A percentile compares a stretch with the other conserved stretches of the same genome.
These are phyloP conservation scores for Larix kaempferi DNA, from an alignment of 75 land plant species.

Conservation along the genomic window DNA sequence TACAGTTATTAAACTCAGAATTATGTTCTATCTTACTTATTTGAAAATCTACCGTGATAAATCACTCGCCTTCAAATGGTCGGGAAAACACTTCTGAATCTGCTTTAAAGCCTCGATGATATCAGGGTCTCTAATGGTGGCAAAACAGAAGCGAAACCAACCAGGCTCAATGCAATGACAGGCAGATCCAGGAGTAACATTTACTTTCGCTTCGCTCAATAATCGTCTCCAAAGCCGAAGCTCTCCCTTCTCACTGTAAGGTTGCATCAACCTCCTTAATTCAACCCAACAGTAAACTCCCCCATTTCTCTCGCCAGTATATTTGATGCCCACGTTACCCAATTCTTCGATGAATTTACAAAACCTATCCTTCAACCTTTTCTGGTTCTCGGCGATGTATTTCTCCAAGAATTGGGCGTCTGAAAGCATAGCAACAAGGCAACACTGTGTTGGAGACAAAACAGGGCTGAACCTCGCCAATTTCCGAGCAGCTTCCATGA, in stretches of 20 bases:
- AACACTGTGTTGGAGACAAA: constrained; percentile 60
- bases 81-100: constrained; percentile 7
- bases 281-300: constrained; percentile 59
- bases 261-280: constrained; percentile 26
- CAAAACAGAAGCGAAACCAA: constrained; percentile 70
- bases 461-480: constrained; percentile 65
- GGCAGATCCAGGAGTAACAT: constrained; percentile 52
- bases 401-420: constrained; percentile 32
- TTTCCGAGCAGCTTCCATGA: constrained; percentile 59
- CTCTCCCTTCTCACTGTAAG: constrained; percentile 30
- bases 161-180: constrained; percentile 57
- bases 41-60: too few relatives aligned
- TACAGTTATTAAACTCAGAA: too few relatives aligned
- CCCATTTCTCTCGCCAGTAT: constrained; percentile 25
- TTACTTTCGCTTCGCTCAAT: constrained; percentile 33
- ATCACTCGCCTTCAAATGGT: too few relatives aligned
- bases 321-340: constrained; percentile 15
- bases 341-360: constrained; percentile 8
- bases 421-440: constrained; percentile 25
- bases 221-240: constrained; percentile 34
- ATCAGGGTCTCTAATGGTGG: constrained; percentile 34
- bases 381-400: constrained; percentile 31
- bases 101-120: constrained; percentile 30
- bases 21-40: too few relatives aligned
- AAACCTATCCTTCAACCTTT: constrained; percentile 31